Conservation (phyloP, 768 basidiomycete species). For the Chalciporus sphaerocephalus region DNA sequence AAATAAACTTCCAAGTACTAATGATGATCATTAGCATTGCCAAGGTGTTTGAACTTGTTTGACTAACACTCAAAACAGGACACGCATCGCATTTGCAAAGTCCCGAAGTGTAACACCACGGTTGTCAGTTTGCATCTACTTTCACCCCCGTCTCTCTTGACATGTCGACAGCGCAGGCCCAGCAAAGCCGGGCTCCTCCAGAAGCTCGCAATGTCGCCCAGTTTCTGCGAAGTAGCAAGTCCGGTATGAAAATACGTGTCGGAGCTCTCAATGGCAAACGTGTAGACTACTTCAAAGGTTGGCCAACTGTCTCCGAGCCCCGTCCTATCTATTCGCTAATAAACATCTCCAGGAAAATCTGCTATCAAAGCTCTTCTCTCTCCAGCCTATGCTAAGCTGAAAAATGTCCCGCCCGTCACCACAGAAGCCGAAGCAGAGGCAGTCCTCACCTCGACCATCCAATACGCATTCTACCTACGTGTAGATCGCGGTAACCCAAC, state of each 20-base stretch:
- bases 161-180: slow-evolving; percentile 50
- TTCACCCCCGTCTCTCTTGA: neutral
- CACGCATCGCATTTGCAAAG: no score
- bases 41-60: no score
- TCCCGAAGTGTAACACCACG: no score
- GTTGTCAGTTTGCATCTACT: neutral
- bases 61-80: no score
- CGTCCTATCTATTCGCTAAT: neutral
- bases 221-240: slow-evolving; percentile 80
- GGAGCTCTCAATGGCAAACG: slow-evolving; percentile 94
- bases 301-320: slow-evolving; percentile 15
- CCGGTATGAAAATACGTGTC: slow-evolving; percentile 83
- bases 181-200: slow-evolving; percentile 74
- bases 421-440: slow-evolving; percentile 70
- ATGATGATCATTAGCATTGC: no score
- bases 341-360: slow-evolving; percentile 64
- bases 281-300: slow-evolving; percentile 97
- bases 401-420: slow-evolving; percentile 69
- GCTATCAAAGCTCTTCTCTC: slow-evolving; percentile 89
- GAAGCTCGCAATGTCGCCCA: slow-evolving; percentile 80
- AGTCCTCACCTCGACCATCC: slow-evolving; percentile 66
- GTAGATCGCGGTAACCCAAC: slow-evolving; percentile 66
- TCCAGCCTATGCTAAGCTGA: slow-evolving; percentile 86
- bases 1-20: no score
- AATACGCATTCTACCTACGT: slow-evolving; percentile 88